phyloP scores from a whole-genome alignment of 306 rosid genomes.

The Carpinus fangiana region DNA sequence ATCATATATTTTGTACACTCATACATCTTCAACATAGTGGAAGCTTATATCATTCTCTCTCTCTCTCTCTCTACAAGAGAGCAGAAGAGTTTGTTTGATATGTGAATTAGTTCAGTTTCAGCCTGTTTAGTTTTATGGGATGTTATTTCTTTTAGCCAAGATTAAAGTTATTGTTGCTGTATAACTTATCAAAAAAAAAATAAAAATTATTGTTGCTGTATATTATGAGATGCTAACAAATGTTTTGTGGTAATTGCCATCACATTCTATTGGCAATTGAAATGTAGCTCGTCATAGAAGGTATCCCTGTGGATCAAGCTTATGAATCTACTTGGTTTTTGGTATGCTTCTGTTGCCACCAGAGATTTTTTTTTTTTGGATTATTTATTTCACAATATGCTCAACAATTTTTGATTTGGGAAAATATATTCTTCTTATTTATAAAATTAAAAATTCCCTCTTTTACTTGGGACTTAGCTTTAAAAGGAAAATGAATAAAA shows the following conservation, averaged over 20 bases:
- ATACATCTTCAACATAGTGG: conserved; percentile 22
- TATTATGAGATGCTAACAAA: conserved; percentile 7
- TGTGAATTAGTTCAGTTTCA: neutral
- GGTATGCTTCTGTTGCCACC: neutral
- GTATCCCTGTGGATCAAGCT: neutral
- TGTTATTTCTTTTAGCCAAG: neutral
- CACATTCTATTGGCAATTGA: neutral
- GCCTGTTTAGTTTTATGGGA: neutral
- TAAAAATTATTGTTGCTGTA: conserved; percentile 19
- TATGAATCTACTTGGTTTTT: neutral
- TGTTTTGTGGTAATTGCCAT: neutral
- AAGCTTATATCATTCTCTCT: conserved; percentile 10
- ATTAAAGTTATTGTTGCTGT: neutral
- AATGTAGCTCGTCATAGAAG: neutral
- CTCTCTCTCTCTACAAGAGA: neutral
- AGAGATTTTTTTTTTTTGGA: too few relatives aligned
- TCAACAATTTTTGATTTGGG: too few relatives aligned
- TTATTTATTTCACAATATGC: too few relatives aligned
- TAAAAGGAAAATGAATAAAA: too few relatives aligned
- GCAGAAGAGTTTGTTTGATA: conserved; percentile 13
- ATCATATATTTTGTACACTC: conserved; percentile 31
- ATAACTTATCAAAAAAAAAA: too few relatives aligned
- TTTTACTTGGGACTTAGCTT: too few relatives aligned
- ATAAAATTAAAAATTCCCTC: too few relatives aligned
- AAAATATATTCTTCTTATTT: too few relatives aligned